Percentiles rank a stretch among this genome's conserved stretches.
These are phyloP conservation scores for Microsporum ferrugineum DNA, from an alignment of 2,329 filamentous ascomycete species.

Conservation along the genomic window DNA sequence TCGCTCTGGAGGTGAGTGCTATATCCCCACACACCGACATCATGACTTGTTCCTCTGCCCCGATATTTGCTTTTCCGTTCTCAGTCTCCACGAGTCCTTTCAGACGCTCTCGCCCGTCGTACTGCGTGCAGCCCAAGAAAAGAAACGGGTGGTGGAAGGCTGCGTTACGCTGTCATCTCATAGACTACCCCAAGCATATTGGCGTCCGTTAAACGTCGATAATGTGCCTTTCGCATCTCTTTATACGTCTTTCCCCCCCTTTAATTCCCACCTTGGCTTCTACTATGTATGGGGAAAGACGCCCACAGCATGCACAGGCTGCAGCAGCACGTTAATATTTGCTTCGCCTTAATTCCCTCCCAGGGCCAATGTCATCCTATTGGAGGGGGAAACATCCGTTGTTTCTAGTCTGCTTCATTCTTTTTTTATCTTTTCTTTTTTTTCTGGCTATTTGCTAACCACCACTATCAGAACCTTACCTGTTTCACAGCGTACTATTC, in stretches of 20 bases:
- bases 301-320: not conserved
- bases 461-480: conserved; percentile 1
- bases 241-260: not conserved
- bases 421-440: not conserved
- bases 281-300: not conserved
- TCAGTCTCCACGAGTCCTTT: not conserved
- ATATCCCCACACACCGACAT: not conserved
- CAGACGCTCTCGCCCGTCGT: not conserved
- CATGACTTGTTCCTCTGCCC: not conserved
- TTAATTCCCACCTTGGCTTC: not conserved
- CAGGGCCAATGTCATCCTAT: not conserved
- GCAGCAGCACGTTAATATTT: not conserved
- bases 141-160: not conserved
- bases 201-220: not conserved
- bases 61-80: not conserved
- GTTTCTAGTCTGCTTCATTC: not conserved
- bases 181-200: not conserved
- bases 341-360: not conserved
- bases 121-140: not conserved
- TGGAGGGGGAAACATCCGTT: not conserved
- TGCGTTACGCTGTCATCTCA: not conserved
- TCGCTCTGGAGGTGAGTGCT: not conserved
- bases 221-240: not conserved
- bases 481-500: not conserved
- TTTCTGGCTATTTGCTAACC: not conserved